These are phyloP conservation scores for Citrus cavaleriei DNA, from an alignment of 345 rosid species.

Conservation along the genomic window DNA sequence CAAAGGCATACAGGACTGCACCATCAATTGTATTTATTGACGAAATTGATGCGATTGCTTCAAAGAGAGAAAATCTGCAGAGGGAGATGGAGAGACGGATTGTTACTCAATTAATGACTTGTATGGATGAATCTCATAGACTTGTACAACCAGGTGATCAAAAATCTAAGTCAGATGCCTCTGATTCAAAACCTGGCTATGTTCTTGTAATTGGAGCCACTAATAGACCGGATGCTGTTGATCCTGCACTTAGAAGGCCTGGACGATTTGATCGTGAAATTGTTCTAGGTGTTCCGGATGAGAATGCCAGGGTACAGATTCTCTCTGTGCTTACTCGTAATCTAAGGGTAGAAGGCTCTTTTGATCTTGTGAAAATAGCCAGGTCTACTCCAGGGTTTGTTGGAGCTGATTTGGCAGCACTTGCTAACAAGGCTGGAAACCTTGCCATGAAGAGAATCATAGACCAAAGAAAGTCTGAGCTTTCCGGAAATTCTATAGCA, in stretches of 20 bases:
- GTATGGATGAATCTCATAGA: conserved; percentile 79
- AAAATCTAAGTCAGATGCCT: conserved; percentile 22
- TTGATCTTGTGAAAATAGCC: conserved; percentile 76
- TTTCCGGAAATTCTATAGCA: conserved; percentile 30
- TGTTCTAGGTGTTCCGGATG: conserved; percentile 75
- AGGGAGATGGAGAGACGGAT: conserved; percentile 93
- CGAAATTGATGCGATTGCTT: conserved; percentile 94
- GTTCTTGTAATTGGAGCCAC: conserved; percentile 98
- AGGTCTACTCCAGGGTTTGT: conserved; percentile 96
- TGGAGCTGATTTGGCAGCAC: conserved; percentile 85
- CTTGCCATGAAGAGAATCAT: conserved; percentile 67
- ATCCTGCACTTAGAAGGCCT: conserved; percentile 85
- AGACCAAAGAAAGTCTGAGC: conserved; percentile 48
- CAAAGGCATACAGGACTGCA: conserved; percentile 73
- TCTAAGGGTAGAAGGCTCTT: conserved; percentile 72
- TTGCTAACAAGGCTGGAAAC: conserved; percentile 79
- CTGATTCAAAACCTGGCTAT: conserved; percentile 41
- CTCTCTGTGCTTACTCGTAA: conserved; percentile 58
- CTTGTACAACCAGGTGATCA: conserved; percentile 33
- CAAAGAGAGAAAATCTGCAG: conserved; percentile 82
- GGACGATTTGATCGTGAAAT: conserved; percentile 96
- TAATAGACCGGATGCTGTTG: conserved; percentile 89
- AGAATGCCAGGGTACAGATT: conserved; percentile 73
- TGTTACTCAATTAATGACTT: conserved; percentile 86
- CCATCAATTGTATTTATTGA: conserved; percentile 93